These are phyloP conservation scores for Cytospora schulzeri DNA, from an alignment of 2,329 filamentous ascomycete species.

Conservation along the genomic window DNA sequence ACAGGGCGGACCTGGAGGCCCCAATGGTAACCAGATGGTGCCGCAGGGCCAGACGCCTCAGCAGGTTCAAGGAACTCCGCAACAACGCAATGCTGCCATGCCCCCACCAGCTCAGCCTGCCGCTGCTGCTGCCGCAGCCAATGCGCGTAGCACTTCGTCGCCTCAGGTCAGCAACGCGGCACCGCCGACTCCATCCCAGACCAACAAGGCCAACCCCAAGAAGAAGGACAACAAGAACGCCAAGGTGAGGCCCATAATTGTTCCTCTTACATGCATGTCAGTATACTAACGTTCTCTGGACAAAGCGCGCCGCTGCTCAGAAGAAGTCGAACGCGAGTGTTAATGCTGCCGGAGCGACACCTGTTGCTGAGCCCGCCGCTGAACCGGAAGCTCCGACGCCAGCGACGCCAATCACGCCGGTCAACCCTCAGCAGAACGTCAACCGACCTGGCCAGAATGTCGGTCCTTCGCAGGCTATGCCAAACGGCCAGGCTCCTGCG, in stretches of 20 bases:
- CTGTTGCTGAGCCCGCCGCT: slow-evolving; percentile 56
- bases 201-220: slow-evolving; percentile 73
- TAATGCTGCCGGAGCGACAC: slow-evolving; percentile 54
- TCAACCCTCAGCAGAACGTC: slow-evolving; percentile 52
- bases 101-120: slow-evolving; percentile 65
- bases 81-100: slow-evolving; percentile 64
- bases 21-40: slow-evolving; percentile 46
- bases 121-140: slow-evolving; percentile 44
- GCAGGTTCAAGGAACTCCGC: slow-evolving; percentile 68
- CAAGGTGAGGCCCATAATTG: slow-evolving; percentile 56
- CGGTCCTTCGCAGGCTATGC: slow-evolving; percentile 41
- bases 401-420: slow-evolving; percentile 65
- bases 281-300: slow-evolving; percentile 27
- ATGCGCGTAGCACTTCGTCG: slow-evolving; percentile 60
- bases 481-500: slow-evolving; percentile 49
- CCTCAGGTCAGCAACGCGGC: slow-evolving; percentile 66
- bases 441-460: slow-evolving; percentile 48
- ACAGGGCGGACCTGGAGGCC: slow-evolving; percentile 36
- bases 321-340: slow-evolving; percentile 65
- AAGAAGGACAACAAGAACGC: slow-evolving; percentile 72
- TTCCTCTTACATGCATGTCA: slow-evolving; percentile 22
- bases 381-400: slow-evolving; percentile 63
- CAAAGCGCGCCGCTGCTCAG: slow-evolving; percentile 51
- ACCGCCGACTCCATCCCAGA: slow-evolving; percentile 75
- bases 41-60: slow-evolving; percentile 51